Percentiles rank a stretch among this genome's conserved stretches.
These are phyloP conservation scores for Citrus inodora DNA, from an alignment of 345 rosid genomes.

Conservation along the genomic window DNA sequence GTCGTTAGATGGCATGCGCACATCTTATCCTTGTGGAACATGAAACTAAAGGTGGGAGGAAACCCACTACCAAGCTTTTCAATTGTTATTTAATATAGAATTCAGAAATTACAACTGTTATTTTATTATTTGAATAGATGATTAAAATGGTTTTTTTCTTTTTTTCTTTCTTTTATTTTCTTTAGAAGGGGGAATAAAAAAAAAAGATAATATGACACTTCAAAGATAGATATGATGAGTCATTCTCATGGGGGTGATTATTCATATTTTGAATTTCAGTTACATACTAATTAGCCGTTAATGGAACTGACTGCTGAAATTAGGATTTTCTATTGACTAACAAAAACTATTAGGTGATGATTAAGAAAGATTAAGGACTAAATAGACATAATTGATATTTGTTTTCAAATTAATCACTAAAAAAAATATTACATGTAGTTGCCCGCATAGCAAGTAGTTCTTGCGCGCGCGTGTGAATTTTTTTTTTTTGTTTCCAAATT, in stretches of 20 bases:
- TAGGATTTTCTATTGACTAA: background rate
- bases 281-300: background rate
- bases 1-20: constrained; percentile 17
- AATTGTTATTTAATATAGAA: too few species aligned
- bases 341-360: constrained; percentile 6
- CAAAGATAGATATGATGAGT: background rate
- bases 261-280: background rate
- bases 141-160: too few species aligned
- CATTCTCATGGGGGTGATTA: background rate
- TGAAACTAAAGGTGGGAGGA: constrained; percentile 4
- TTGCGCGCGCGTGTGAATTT: rapidly evolving
- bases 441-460: too few species aligned
- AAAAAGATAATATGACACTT: too few species aligned
- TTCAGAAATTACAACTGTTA: too few species aligned
- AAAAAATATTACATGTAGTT: background rate
- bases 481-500: too few species aligned
- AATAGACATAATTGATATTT: background rate
- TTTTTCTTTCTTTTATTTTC: too few species aligned
- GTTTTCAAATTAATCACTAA: background rate
- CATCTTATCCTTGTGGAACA: background rate
- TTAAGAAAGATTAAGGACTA: background rate
- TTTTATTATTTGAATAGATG: background rate
- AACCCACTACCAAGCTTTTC: constrained; percentile 22
- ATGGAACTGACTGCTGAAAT: background rate
- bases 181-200: too few species aligned